Evolutionary conservation across 2,329 filamentous ascomycete genomes (phyloP).

Genomic region (Penicillium sp.): DNA sequence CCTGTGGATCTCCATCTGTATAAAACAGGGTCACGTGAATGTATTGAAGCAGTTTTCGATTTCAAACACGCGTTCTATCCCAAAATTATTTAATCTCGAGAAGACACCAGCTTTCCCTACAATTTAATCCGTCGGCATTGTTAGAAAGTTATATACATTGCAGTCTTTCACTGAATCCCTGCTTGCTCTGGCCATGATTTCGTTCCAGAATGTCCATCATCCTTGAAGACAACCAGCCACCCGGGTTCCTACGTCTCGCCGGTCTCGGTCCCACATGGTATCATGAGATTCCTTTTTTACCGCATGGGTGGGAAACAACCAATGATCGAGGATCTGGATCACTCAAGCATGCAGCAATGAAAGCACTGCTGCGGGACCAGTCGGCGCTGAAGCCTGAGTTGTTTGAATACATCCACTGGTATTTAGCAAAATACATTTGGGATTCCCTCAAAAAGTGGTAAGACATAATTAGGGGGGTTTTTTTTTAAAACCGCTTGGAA

Average conservation of each 20-base stretch:
- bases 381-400: slow-evolving; percentile 33
- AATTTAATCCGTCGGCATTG: background rate
- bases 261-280: slow-evolving; percentile 39
- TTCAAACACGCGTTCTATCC: background rate
- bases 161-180: background rate
- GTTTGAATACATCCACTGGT: slow-evolving; percentile 42
- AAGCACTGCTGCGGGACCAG: slow-evolving; percentile 35
- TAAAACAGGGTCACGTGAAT: background rate
- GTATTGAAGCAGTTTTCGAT: background rate
- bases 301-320: slow-evolving; percentile 26
- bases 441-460: slow-evolving; percentile 37
- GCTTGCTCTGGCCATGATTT: background rate
- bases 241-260: slow-evolving; percentile 8
- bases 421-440: slow-evolving; percentile 42
- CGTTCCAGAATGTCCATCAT: slow-evolving; percentile 5
- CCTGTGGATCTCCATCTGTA: background rate
- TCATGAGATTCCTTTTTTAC: slow-evolving; percentile 39
- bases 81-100: background rate
- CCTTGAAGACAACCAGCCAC: slow-evolving; percentile 10
- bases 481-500: background rate
- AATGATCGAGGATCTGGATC: slow-evolving; percentile 30
- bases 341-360: slow-evolving; percentile 37
- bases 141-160: background rate
- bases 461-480: background rate
- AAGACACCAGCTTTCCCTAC: background rate